These are phyloP conservation scores for Suillus brevipes DNA, from an alignment of 768 basidiomycete genomes.

Conservation along the genomic window DNA sequence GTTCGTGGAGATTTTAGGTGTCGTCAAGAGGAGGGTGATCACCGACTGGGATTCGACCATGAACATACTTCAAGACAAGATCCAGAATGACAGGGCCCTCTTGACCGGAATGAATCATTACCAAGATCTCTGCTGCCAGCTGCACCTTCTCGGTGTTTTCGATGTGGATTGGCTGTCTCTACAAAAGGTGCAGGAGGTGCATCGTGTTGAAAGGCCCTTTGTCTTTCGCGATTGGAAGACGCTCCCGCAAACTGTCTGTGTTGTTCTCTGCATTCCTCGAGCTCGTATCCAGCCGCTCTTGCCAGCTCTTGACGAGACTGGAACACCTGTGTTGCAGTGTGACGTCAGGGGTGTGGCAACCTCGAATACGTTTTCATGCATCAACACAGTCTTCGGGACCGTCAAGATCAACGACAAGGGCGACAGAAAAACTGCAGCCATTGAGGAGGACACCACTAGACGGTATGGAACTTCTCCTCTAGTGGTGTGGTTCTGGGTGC, in stretches of 20 bases:
- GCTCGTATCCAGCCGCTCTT: constrained; percentile 23
- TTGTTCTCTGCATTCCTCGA: constrained; percentile 35
- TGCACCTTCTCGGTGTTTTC: constrained; percentile 42
- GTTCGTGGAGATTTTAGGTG: neutral
- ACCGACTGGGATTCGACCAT: constrained; percentile 36
- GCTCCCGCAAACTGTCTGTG: constrained; percentile 33
- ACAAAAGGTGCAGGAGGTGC: constrained; percentile 15
- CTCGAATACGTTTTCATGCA: constrained; percentile 21
- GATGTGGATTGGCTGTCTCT: constrained; percentile 28
- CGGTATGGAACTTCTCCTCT: constrained; percentile 19
- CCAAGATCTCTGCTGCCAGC: constrained; percentile 48
- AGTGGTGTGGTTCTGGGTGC: constrained; percentile 23
- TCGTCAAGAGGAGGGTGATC: neutral
- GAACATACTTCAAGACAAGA: constrained; percentile 27
- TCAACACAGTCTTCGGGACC: constrained; percentile 24
- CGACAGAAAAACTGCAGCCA: constrained; percentile 13
- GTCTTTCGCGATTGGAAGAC: constrained; percentile 32
- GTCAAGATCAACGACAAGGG: constrained; percentile 21
- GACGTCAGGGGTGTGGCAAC: constrained; percentile 15
- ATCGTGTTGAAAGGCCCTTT: constrained; percentile 2
- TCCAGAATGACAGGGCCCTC: constrained; percentile 16
- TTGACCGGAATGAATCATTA: constrained; percentile 33
- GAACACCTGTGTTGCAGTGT: constrained; percentile 24
- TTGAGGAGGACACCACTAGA: constrained; percentile 20
- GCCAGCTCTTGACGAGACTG: constrained; percentile 19